Percentiles rank a stretch among this genome's conserved stretches.
Conservation (phyloP, 2,329 filamentous ascomycete genomes). For the Arthrobotrys pseudoclavata region DNA sequence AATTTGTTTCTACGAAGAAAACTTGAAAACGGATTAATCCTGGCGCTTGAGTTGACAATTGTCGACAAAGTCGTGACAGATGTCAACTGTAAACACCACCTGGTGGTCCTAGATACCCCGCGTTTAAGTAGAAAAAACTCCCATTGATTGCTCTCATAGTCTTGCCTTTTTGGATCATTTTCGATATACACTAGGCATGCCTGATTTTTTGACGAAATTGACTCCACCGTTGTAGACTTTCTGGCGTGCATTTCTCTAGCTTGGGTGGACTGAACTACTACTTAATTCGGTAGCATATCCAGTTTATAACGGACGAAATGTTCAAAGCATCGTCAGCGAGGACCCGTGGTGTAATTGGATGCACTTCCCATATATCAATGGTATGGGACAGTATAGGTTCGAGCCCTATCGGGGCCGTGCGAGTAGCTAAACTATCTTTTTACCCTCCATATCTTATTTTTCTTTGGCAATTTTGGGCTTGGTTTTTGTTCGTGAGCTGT, state of each 20-base stretch:
- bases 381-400: constrained; percentile 25
- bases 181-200: constrained; percentile 7
- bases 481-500: not conserved
- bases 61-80: not conserved
- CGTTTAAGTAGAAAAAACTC: not conserved
- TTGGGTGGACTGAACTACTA: not conserved
- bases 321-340: not conserved
- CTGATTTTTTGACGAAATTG: not conserved
- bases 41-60: too few species aligned
- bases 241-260: constrained; percentile 5
- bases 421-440: constrained; percentile 15
- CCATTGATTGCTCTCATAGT: not conserved
- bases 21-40: too few species aligned
- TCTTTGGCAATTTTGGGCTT: not conserved
- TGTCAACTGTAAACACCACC: not conserved
- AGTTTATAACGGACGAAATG: not conserved
- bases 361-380: constrained; percentile 12
- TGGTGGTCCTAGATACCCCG: not conserved
- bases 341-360: constrained; percentile 33
- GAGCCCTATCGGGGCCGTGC: constrained; percentile 22
- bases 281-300: not conserved
- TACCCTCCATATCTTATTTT: not conserved
- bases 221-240: not conserved
- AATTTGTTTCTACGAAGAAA: not conserved
- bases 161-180: constrained; percentile 13